Conservation (phyloP, 2,329 filamentous ascomycete genomes). For the Ilyonectria destructans region DNA sequence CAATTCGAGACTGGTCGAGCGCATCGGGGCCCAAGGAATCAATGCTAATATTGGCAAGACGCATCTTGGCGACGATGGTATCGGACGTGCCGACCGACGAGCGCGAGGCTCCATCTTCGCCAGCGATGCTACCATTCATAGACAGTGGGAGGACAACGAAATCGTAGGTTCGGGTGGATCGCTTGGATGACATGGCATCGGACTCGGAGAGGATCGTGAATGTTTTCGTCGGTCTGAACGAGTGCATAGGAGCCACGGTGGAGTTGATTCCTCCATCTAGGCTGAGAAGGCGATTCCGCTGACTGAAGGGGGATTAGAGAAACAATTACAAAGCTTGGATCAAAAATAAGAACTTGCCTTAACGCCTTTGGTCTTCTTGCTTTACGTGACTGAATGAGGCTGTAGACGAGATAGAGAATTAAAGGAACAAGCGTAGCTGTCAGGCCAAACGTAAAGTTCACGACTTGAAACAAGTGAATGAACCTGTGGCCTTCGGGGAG, state of each 20-base stretch:
- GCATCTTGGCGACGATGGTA: slow-evolving; percentile 28
- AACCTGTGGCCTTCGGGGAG: slow-evolving; percentile 10
- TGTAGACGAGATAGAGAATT: slow-evolving; percentile 24
- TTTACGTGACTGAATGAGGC: background rate
- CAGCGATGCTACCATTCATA: slow-evolving; percentile 19
- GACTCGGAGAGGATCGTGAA: slow-evolving; percentile 21
- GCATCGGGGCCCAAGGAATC: slow-evolving; percentile 29
- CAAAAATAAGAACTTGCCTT: background rate
- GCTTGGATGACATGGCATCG: slow-evolving; percentile 9
- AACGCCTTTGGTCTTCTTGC: background rate
- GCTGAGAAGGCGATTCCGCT: background rate
- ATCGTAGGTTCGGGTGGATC: slow-evolving; percentile 15
- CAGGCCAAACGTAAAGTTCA: slow-evolving; percentile 18
- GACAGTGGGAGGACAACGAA: slow-evolving; percentile 29
- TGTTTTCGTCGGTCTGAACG: slow-evolving; percentile 25
- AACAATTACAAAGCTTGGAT: background rate
- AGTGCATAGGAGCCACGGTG: slow-evolving; percentile 10
- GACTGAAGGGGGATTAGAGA: background rate
- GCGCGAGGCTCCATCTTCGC: slow-evolving; percentile 18
- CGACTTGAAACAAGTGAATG: slow-evolving; percentile 12
- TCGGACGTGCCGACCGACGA: slow-evolving; percentile 22
- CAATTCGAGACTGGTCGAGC: slow-evolving; percentile 20
- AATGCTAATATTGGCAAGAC: slow-evolving; percentile 24
- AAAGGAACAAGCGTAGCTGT: slow-evolving; percentile 18
- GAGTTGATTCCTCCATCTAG: background rate